Evolutionary conservation across 1,284 basidiomycete species (phyloP), one percentile per base, ranked within the genome.

Genomic region (Athelia psychrophila): DNA sequence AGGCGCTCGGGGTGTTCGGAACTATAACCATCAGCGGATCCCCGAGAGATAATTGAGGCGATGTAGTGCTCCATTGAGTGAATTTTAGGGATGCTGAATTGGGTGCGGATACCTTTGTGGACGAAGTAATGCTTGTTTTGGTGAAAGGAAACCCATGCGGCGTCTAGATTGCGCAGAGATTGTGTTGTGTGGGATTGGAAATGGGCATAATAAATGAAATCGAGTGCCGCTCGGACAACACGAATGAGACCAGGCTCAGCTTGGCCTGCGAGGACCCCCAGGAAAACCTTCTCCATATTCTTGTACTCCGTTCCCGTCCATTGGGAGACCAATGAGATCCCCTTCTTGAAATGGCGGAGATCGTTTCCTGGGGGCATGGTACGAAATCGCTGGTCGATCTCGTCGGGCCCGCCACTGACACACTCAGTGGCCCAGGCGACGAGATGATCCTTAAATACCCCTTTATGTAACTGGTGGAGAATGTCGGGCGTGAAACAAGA

Each of bases 81-180:
- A n/a, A 70, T 50, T 46, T 70, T 70, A 6, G 62, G 66, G 25
- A 64, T 57, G 36, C 62, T 60, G 59, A 68, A 59, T 53, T 60
- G 47, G 61, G 18, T 46, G 16, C 44, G 16, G 5, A 60, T 51
- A 4, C 52, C 60, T n/a, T 59, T 54, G 3, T 58, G 38, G 23
- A 60, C 23, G 47, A 70, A 71, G 15, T 62, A 49, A 18, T 65
- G 44, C 53, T 71, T 72, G 51, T 63, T 51, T 0, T 49, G 25
- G 48, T 71, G 68, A 50, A 69, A 69, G 0, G 15, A 45, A 19
- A 54, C 19, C 19, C 65, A 59, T 2, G 61, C 50, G 2, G 51
- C 42, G 3, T 57, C 52, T 27, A 70, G 57, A 2, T 48, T 36
- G 0, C 19, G 15, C 0, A 69, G 57, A 1, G 62, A 60, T 1